Base-by-base conservation (phyloP, 768 basidiomycete species). In the Phylloporus sp. region DNA sequence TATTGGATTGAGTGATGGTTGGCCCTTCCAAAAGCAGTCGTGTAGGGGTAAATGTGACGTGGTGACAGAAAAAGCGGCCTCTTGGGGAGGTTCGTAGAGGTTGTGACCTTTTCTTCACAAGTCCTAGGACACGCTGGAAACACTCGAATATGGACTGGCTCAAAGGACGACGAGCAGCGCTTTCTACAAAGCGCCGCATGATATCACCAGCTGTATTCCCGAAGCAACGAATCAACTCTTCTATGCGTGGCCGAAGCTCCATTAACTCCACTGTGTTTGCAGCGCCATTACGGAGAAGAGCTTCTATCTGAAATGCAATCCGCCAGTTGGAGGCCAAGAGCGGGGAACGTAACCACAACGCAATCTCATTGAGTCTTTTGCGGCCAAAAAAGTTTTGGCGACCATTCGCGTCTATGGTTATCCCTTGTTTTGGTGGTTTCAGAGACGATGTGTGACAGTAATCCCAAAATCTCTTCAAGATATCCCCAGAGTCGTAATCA, bases 231-330 rank as follows among this genome's bases (percentile, higher is more conserved):
- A 72, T 71, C 11, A 88, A 64, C 0, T 63, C 50, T 22, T 73
- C 68, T 36, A 89, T 71, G 5, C 61, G 64, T 2, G 73, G 72
- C 16, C 75, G 65, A 34, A 89, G 68, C 6, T 67, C 59, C 5
- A 68, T 61, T 1, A 92, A 39, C 29, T 89, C 85, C 8, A 68
- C 67, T 0, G 87, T 82, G 52, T 82, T 80, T 20, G 91, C 72
- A 18, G 80, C 66, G 0, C 79, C 78, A 53, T 85, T 87, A 22
- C 73, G 80, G 6, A 92, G 64, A 11, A 90, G 71, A 0, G 81
- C 78, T 63, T 88, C 88, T 26, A 91, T 70, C 65, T 93, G 91
- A 62, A 91, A 93, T 1, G 84, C 85, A 28, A 89, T 75, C 5
- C 72, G 67, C 86, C 86, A 91, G 22, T 61, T 56, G 6, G 55